Conservation (phyloP, 1,139 yeast genomes). For the Magnusiomyces suaveolens region DNA sequence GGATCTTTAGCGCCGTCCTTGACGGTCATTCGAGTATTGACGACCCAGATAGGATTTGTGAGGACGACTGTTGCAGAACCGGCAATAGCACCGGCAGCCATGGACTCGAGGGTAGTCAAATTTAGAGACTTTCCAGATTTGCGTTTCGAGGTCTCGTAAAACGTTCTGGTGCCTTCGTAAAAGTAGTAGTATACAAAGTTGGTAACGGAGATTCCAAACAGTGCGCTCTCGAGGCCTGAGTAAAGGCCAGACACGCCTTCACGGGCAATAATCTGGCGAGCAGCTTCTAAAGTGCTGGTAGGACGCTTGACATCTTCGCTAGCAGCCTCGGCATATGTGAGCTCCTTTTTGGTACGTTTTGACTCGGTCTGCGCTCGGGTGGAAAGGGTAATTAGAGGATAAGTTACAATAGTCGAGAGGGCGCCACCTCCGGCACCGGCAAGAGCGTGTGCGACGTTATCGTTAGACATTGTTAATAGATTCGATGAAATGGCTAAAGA, state of each 20-base stretch:
- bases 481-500: too few relatives aligned
- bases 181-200: constrained; percentile 87
- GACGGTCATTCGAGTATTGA: constrained; percentile 78
- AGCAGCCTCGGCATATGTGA: constrained; percentile 20
- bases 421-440: constrained; percentile 95
- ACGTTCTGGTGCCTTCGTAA: constrained; percentile 60
- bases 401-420: constrained; percentile 71
- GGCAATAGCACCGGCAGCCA: constrained; percentile 73
- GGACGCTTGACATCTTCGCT: constrained; percentile 15
- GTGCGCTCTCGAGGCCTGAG: constrained; percentile 79
- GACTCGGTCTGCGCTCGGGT: constrained; percentile 72
- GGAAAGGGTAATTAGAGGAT: constrained; percentile 75
- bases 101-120: constrained; percentile 56
- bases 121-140: constrained; percentile 13
- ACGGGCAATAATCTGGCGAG: constrained; percentile 42
- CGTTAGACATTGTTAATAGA: constrained; percentile 23
- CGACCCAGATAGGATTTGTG: constrained; percentile 95
- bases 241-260: constrained; percentile 70
- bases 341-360: constrained; percentile 31
- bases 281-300: constrained; percentile 31
- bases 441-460: constrained; percentile 63
- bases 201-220: constrained; percentile 75
- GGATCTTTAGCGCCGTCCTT: constrained; percentile 32
- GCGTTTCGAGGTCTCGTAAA: constrained; percentile 38
- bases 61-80: constrained; percentile 77